Evolutionary conservation across 306 rosid genomes (phyloP).

Genomic region (Quercus cerris): DNA sequence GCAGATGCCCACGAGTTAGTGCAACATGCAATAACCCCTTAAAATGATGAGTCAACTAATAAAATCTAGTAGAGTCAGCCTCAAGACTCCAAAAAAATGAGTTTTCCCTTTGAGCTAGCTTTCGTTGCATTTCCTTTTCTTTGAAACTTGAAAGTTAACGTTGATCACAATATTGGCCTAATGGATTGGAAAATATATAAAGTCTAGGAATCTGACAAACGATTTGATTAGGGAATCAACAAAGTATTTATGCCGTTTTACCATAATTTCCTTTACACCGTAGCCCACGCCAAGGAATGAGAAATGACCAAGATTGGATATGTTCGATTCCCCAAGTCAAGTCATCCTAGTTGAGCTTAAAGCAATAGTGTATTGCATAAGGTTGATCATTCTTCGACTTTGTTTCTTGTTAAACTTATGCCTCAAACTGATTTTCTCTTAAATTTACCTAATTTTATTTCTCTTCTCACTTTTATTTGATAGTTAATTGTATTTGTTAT

Average conservation of each 20-base stretch:
- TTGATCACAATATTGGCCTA: not conserved
- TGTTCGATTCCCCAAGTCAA: not conserved
- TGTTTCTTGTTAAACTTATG: no score
- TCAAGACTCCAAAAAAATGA: constrained; percentile 28
- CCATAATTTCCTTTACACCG: not conserved
- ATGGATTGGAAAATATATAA: constrained; percentile 19
- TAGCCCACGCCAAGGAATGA: not conserved
- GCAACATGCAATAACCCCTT: not conserved
- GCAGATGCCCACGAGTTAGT: no score
- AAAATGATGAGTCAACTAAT: constrained; percentile 30
- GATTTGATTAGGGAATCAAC: not conserved
- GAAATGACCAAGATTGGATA: not conserved
- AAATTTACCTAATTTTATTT: no score
- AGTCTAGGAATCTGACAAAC: constrained; percentile 27
- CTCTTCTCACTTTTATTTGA: no score
- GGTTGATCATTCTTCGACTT: not conserved
- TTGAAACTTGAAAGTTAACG: not conserved
- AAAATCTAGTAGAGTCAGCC: constrained; percentile 40
- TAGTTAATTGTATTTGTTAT: no score
- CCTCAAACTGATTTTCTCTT: no score
- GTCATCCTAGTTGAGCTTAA: not conserved
- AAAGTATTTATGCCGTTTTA: not conserved
- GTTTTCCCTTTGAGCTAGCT: not conserved
- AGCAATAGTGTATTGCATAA: not conserved
- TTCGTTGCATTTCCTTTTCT: not conserved